These are phyloP conservation scores for Akanthomyces uredinophilus DNA, from an alignment of 2,329 filamentous ascomycete genomes.

Conservation along the genomic window DNA sequence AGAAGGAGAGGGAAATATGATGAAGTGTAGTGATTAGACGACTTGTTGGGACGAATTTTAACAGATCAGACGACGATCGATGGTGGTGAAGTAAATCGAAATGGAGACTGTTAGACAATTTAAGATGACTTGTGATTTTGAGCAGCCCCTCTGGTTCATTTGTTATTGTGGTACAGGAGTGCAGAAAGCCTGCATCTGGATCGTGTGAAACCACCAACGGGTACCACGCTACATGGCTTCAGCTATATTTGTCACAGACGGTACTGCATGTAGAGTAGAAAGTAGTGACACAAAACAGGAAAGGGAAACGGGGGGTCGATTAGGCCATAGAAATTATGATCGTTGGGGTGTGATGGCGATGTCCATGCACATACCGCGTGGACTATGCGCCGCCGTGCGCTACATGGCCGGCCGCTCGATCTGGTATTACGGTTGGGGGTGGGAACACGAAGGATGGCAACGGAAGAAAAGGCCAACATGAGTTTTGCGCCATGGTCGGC, in stretches of 20 bases:
- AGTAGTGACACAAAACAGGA: background rate
- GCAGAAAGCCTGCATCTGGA: background rate
- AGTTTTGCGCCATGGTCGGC: background rate
- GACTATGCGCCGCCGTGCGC: background rate
- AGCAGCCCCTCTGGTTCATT: background rate
- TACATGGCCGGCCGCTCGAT: background rate
- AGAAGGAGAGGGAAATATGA: background rate
- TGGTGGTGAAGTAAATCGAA: background rate
- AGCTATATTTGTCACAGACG: conserved; percentile 4
- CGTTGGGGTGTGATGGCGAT: background rate
- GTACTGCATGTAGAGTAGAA: background rate
- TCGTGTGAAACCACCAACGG: conserved; percentile 3
- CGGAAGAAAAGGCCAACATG: background rate
- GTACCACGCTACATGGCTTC: background rate
- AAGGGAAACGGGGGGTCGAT: background rate
- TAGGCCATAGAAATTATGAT: background rate
- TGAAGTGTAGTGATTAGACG: background rate
- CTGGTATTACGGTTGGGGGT: background rate
- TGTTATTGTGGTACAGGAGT: background rate
- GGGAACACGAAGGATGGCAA: background rate
- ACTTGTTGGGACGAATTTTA: background rate
- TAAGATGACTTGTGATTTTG: background rate
- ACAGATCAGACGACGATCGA: background rate
- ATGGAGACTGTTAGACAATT: background rate
- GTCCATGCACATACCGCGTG: background rate